A percentile compares a stretch with the other conserved stretches of the same genome.
Evolutionary conservation across 1,284 basidiomycete species (phyloP).

Genomic region (Boletus holoroseus): DNA sequence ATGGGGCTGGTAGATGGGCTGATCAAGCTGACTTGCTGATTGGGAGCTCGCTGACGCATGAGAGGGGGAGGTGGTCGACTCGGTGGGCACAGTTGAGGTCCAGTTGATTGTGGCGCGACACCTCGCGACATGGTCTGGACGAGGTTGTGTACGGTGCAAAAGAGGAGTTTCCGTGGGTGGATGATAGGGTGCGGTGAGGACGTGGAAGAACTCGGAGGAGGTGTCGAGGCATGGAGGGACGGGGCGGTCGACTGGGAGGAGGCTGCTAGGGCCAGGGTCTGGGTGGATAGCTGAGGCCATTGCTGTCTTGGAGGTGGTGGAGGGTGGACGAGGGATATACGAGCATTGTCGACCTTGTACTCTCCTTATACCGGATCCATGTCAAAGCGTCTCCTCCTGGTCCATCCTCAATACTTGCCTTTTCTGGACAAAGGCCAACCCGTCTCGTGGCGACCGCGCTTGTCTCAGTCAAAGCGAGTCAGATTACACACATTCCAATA

Average conservation of each 20-base stretch:
- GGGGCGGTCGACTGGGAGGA: slow-evolving; percentile 3
- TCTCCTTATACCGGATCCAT: slow-evolving; percentile 30
- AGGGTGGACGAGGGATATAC: not conserved
- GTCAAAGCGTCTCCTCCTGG: slow-evolving; percentile 26
- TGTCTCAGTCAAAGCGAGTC: slow-evolving; percentile 14
- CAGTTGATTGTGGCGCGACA: slow-evolving; percentile 31
- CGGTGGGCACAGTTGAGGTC: slow-evolving; percentile 9
- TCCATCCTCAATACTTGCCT: slow-evolving; percentile 34
- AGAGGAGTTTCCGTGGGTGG: slow-evolving; percentile 4
- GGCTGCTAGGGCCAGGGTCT: slow-evolving; percentile 20
- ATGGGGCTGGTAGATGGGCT: slow-evolving; percentile 34
- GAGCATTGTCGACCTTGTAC: slow-evolving; percentile 21
- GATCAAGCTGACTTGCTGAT: slow-evolving; percentile 14
- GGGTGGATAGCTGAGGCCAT: slow-evolving; percentile 16
- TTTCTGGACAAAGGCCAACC: slow-evolving; percentile 30
- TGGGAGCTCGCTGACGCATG: not conserved
- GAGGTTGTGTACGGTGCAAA: slow-evolving; percentile 16
- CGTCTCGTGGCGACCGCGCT: slow-evolving; percentile 20
- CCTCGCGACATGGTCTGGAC: slow-evolving; percentile 18
- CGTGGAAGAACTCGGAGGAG: slow-evolving; percentile 29
- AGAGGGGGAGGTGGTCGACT: not conserved
- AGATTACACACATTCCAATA: slow-evolving; percentile 15
- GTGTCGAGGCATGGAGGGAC: slow-evolving; percentile 23
- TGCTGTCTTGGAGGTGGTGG: slow-evolving; percentile 1
- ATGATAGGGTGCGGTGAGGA: slow-evolving; percentile 30